Evolutionary conservation across 441 rosid genomes (phyloP).

Genomic region (Francoa sonchifolia): DNA sequence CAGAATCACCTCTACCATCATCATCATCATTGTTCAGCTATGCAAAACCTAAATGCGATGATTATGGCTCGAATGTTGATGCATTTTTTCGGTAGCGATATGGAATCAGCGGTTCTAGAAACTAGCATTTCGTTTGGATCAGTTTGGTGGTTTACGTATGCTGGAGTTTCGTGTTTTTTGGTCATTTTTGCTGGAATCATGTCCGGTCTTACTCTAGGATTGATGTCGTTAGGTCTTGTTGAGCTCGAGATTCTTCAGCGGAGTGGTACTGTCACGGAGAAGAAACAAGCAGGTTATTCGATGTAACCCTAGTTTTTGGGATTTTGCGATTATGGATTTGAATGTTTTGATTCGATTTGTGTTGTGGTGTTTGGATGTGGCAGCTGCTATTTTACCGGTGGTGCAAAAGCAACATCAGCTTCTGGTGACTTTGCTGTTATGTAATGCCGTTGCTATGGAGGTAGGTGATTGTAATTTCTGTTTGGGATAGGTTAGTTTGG

Average conservation of each 20-base stretch:
- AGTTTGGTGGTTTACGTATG: slow-evolving; percentile 13
- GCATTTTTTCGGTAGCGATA: slow-evolving; percentile 1
- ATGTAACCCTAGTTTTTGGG: no score
- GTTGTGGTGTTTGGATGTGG: slow-evolving; percentile 1
- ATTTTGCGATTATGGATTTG: not conserved
- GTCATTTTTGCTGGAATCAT: slow-evolving; percentile 22
- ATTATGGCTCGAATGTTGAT: slow-evolving; percentile 7
- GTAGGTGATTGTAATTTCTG: slow-evolving; percentile 21
- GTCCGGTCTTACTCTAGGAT: slow-evolving; percentile 23
- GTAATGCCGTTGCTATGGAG: slow-evolving; percentile 93
- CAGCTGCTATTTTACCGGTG: slow-evolving; percentile 76
- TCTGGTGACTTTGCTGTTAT: slow-evolving; percentile 74
- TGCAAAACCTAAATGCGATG: slow-evolving; percentile 11
- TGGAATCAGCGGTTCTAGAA: not conserved
- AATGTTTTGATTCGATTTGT: not conserved
- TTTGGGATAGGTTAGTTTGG: not conserved
- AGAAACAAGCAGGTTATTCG: slow-evolving; percentile 22
- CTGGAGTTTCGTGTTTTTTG: slow-evolving; percentile 15
- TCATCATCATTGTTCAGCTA: no score
- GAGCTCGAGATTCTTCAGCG: slow-evolving; percentile 23
- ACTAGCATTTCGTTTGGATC: slow-evolving; percentile 13
- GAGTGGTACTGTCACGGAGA: slow-evolving; percentile 18
- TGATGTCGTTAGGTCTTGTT: slow-evolving; percentile 21
- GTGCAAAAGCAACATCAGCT: slow-evolving; percentile 96
- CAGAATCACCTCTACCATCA: no score